Conservation (phyloP, 148 eudicot species). For the Rheum nobile region DNA sequence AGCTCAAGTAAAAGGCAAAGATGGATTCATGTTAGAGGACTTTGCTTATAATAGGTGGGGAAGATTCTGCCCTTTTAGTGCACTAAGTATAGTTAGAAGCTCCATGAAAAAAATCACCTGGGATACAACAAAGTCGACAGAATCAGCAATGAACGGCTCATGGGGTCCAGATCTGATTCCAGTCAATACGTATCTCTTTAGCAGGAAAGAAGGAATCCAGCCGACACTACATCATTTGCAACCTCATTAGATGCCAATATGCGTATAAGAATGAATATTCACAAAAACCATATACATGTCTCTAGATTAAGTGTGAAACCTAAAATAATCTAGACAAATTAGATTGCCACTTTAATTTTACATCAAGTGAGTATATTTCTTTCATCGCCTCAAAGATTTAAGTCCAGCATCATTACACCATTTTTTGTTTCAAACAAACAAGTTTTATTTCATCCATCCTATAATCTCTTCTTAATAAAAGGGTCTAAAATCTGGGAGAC, state of each 20-base stretch:
- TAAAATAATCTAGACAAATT: not conserved
- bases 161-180: conserved; percentile 95
- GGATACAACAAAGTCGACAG: conserved; percentile 95
- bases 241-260: conserved; percentile 10
- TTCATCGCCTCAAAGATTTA: not conserved
- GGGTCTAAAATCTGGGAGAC: not conserved
- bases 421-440: not conserved
- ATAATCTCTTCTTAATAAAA: not conserved
- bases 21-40: not conserved
- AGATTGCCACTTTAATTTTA: not conserved
- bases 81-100: not conserved
- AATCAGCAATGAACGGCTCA: conserved; percentile 97
- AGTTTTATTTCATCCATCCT: not conserved
- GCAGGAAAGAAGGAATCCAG: conserved; percentile 90
- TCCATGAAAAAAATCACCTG: conserved; percentile 41
- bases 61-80: not conserved
- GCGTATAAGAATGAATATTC: not conserved
- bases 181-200: conserved; percentile 75
- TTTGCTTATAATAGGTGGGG: not conserved
- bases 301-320: not conserved
- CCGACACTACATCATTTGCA: conserved; percentile 60
- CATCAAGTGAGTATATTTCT: not conserved
- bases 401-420: not conserved
- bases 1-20: not conserved
- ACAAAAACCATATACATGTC: not conserved